phyloP scores from a whole-genome alignment of 805 yeast genomes.

The Candida germanica region DNA sequence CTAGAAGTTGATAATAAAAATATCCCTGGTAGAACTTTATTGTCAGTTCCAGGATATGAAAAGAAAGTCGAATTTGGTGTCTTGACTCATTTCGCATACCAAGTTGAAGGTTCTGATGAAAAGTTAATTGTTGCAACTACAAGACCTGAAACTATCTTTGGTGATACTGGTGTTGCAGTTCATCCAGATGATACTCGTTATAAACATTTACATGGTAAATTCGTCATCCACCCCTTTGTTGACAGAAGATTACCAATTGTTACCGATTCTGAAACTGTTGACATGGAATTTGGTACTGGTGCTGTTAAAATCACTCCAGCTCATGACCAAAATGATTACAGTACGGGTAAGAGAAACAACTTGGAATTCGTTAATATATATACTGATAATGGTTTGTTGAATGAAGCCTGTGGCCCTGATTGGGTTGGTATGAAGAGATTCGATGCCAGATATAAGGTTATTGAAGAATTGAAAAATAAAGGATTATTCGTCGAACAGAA shows the following conservation, averaged over 20 bases:
- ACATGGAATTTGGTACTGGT: conserved; percentile 99
- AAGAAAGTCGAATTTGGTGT: conserved; percentile 94
- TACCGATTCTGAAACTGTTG: conserved; percentile 90
- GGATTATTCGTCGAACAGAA: conserved; percentile 71
- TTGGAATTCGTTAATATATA: conserved; percentile 85
- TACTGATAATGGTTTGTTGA: conserved; percentile 88
- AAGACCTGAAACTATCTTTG: conserved; percentile 97
- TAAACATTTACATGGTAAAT: conserved; percentile 92
- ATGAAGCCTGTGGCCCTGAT: conserved; percentile 84
- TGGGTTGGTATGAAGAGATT: conserved; percentile 91
- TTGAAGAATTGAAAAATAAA: conserved; percentile 70
- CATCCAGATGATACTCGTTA: conserved; percentile 95
- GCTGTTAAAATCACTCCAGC: conserved; percentile 99
- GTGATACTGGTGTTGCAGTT: conserved; percentile 97
- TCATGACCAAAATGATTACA: conserved; percentile 95
- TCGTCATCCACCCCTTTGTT: conserved; percentile 84
- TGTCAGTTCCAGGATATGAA: conserved; percentile 87
- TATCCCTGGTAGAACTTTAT: conserved; percentile 72
- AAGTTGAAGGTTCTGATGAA: conserved; percentile 82
- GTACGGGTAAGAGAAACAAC: conserved; percentile 90
- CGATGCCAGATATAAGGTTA: conserved; percentile 84
- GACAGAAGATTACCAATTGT: conserved; percentile 84
- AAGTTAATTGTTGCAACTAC: conserved; percentile 92
- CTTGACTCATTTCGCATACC: conserved; percentile 91
- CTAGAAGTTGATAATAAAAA: conserved; percentile 94